A percentile compares a stretch with the other conserved stretches of the same genome.
These are phyloP conservation scores for Sabuloglossum arenarium DNA, from an alignment of 495 filamentous ascomycete genomes.

Conservation along the genomic window DNA sequence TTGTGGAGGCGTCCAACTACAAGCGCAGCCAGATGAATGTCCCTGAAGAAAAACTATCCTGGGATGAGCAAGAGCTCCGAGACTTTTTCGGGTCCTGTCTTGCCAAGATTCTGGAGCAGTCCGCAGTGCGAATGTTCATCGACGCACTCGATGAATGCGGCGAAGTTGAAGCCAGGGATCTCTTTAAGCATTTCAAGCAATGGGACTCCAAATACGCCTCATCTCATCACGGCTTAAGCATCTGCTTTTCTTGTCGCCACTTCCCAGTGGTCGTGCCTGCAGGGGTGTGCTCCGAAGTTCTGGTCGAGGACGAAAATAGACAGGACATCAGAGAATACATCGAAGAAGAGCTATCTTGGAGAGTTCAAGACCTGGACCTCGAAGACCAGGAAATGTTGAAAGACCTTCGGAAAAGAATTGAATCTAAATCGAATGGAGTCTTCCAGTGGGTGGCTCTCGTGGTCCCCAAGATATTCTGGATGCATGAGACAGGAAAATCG, in stretches of 20 bases:
- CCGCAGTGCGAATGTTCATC: constrained; percentile 8
- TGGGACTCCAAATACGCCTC: not conserved
- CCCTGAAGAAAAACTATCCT: not conserved
- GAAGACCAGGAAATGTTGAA: not conserved
- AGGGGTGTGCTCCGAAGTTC: not conserved
- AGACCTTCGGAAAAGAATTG: not conserved
- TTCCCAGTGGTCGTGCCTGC: not conserved
- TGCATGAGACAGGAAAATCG: not conserved
- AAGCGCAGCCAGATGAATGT: not conserved
- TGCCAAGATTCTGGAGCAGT: not conserved
- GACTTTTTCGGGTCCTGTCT: not conserved
- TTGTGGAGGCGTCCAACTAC: not conserved
- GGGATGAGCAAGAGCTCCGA: not conserved
- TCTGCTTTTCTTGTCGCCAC: not conserved
- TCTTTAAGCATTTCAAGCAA: constrained; percentile 6
- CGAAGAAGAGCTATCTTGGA: not conserved
- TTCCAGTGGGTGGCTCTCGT: not conserved
- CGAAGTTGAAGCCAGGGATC: constrained; percentile 9
- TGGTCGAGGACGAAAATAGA: not conserved
- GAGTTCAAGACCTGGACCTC: not conserved
- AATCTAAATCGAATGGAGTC: not conserved
- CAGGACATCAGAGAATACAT: not conserved
- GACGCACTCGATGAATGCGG: constrained; percentile 19
- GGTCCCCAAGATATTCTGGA: not conserved
- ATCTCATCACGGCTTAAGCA: not conserved